Base-by-base conservation (phyloP, 2,329 filamentous ascomycete species). In the Pseudogymnoascus verrucosus region DNA sequence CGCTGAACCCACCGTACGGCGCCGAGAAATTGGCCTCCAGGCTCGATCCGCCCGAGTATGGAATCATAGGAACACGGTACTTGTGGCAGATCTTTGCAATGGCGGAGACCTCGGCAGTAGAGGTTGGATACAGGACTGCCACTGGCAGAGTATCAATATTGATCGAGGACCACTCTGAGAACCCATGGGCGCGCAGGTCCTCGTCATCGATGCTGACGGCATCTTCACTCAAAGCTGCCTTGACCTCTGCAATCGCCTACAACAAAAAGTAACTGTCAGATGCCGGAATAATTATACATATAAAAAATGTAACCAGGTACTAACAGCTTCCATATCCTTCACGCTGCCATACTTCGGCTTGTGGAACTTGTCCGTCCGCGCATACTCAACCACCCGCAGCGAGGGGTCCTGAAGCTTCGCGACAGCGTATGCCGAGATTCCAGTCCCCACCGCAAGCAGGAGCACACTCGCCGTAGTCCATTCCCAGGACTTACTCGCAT, bases 11-110 rank as follows among this genome's bases (percentile, higher is more conserved):
- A 11, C 92, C 92, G 71, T 88, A 89, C 0, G 91, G 91, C 12
- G 92, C 90, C 0, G 90, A 90, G 75, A 96, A 96, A 74, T 96
- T 95, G 12, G 89, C 93, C 74, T 97, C 93, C 0, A 97, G 79
- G 68, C 89, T 93, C 0, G 90, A 89, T 12, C 92, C 93, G 2
- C 91, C 92, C 0, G 90, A 95, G 72, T 90, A 96, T 0, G 91
- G 89, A 65, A 74, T 95, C 78, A 96, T 89, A 1, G 93, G 93
- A 62, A 96, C 84, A 14, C 83, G 86, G 75, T 92, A 88, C 73
- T 88, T 88, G 76, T 89, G 81, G 76, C 92, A 96, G 63, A 93
- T 80, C 67, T 87, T 80, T 1, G 83, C 83, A 65, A 88, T 84
- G 39, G 74, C 71, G 1, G 84, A 80, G 21, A 88, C 85, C 65